Percentiles rank a stretch among this genome's conserved stretches.
Conservation (phyloP, 1,284 basidiomycete species). For the Agroathelia rolfsii region DNA sequence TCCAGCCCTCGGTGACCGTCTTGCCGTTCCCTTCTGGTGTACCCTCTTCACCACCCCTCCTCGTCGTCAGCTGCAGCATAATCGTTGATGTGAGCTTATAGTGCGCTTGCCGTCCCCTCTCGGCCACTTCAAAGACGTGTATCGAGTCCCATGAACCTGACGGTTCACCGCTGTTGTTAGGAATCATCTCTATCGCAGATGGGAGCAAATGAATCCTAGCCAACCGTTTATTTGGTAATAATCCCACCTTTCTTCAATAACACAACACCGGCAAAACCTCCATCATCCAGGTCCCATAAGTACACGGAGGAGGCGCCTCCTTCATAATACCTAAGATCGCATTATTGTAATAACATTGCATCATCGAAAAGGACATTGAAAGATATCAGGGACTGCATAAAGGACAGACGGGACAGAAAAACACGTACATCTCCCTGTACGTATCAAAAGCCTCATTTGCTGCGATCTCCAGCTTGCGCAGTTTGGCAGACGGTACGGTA, state of each 20-base stretch:
- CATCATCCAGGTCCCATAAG: conserved; percentile 96
- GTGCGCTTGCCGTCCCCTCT: conserved; percentile 84
- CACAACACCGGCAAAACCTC: conserved; percentile 94
- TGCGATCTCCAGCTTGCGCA: conserved; percentile 86
- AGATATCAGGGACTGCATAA: no score
- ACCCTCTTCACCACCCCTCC: conserved; percentile 34
- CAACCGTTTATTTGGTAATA: no score
- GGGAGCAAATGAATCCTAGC: no score
- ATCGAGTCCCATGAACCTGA: conserved; percentile 95
- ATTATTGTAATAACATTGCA: no score
- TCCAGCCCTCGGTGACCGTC: conserved; percentile 34
- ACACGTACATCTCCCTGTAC: conserved; percentile 88
- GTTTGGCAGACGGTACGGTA: conserved; percentile 72
- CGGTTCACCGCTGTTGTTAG: conserved; percentile 44
- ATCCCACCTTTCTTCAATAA: conserved; percentile 91
- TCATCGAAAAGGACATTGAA: no score
- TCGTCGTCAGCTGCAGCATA: conserved; percentile 87
- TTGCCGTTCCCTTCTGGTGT: conserved; percentile 27
- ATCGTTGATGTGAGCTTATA: conserved; percentile 98
- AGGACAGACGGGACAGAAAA: no score
- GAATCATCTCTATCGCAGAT: conserved; percentile 59
- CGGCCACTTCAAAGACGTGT: conserved; percentile 92
- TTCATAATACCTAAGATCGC: conserved; percentile 95
- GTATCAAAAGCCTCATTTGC: conserved; percentile 97
- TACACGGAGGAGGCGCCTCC: conserved; percentile 97